Evolutionary conservation across 495 filamentous ascomycete genomes (phyloP).

Genomic region (Astrothelium subdiscretum): DNA sequence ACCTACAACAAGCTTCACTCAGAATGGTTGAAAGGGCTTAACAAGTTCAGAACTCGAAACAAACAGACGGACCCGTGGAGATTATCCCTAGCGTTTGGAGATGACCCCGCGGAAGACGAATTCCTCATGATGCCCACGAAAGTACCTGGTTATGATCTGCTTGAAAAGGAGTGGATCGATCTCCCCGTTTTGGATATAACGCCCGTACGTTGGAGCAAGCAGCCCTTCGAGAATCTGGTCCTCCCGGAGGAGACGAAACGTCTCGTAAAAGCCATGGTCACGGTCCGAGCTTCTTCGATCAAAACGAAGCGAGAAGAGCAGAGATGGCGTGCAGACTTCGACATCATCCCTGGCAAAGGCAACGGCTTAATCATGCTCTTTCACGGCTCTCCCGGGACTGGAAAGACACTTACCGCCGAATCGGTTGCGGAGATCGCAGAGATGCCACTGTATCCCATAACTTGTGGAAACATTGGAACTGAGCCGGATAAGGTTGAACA

Average conservation of each 20-base stretch:
- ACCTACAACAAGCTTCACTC: background rate
- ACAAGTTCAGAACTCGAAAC: background rate
- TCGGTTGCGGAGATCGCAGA: conserved; percentile 41
- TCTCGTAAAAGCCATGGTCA: background rate
- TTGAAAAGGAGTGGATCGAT: background rate
- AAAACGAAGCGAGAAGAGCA: background rate
- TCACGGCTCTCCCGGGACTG: conserved; percentile 45
- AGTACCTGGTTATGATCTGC: background rate
- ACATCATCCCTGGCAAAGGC: conserved; percentile 22
- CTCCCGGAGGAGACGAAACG: background rate
- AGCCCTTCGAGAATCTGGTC: background rate
- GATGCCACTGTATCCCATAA: conserved; percentile 45
- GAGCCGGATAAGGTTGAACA: conserved; percentile 38
- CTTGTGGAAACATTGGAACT: conserved; percentile 44
- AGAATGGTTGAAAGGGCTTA: background rate
- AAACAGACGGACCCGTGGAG: background rate
- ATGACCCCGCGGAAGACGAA: background rate
- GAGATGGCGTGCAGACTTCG: background rate
- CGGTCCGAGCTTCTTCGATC: background rate
- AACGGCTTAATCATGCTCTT: conserved; percentile 50
- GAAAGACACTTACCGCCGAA: conserved; percentile 48
- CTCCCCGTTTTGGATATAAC: background rate
- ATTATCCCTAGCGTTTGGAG: background rate
- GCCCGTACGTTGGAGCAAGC: background rate
- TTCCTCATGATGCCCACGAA: background rate